phyloP scores from a whole-genome alignment of 306 rosid genomes.

The Parietaria judaica region DNA sequence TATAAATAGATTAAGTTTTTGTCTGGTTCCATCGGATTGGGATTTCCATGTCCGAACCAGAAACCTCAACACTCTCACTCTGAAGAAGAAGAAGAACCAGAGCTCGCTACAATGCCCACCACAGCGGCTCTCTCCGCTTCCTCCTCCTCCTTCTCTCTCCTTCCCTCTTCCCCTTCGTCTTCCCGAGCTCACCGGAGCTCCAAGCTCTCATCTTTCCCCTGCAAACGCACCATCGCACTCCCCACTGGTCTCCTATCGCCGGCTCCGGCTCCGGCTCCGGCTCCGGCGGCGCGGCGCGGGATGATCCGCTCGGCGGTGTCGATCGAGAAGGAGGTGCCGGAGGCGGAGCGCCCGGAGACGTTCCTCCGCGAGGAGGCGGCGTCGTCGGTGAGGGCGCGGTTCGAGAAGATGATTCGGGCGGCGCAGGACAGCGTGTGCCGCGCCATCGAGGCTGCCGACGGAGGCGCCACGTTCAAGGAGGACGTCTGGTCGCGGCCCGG shows the following conservation, averaged over 20 bases:
- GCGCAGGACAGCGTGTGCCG: slow-evolving; percentile 80
- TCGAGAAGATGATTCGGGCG: slow-evolving; percentile 95
- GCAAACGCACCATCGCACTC: neutral
- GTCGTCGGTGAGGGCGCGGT: slow-evolving; percentile 60
- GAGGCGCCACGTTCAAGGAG: slow-evolving; percentile 68
- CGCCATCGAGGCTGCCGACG: slow-evolving; percentile 74
- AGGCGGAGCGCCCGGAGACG: slow-evolving; percentile 61
- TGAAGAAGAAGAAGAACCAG: neutral
- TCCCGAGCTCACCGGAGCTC: neutral
- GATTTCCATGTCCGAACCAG: slow-evolving; percentile 1
- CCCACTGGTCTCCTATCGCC: neutral
- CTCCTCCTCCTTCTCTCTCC: slow-evolving; percentile 24
- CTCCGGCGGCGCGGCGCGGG: slow-evolving; percentile 3
- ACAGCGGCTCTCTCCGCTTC: slow-evolving; percentile 25
- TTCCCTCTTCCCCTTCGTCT: slow-evolving; percentile 20
- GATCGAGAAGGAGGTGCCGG: slow-evolving; percentile 82
- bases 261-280: slow-evolving; percentile 2
- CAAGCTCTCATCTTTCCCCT: neutral
- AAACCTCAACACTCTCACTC: neutral
- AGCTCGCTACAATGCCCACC: slow-evolving; percentile 20
- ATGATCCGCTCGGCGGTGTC: slow-evolving; percentile 29
- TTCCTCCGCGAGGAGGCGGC: slow-evolving; percentile 54
- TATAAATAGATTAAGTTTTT: neutral
- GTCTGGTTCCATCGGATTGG: neutral
- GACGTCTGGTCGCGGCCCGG: slow-evolving; percentile 99